Base-by-base conservation (phyloP, 2,329 filamentous ascomycete species). In the Ilyonectria robusta region DNA sequence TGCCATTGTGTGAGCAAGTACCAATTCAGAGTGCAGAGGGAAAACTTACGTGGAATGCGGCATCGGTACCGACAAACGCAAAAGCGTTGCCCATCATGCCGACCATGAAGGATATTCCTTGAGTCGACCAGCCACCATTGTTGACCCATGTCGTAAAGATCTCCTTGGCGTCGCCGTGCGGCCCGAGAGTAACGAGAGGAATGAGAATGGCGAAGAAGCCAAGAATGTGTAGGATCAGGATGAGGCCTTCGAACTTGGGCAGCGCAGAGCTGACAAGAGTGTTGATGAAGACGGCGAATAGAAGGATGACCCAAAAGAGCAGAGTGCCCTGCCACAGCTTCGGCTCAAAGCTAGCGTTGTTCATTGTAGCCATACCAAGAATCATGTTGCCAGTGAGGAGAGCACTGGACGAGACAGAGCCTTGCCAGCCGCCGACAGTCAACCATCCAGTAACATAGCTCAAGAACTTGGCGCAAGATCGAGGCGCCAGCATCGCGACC, bases 261-360 rank as follows among this genome's bases (percentile, higher is more conserved):
- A 89, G 78, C 13, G 78, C 75, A 1, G 78, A 79, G 40, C 78
- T 84, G 17, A 86, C 77, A 7, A 84, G 79, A 0, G 84, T 86
- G 73, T 88, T 88, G 79, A 88, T 80, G 33, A 86, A 74, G 13
- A 87, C 81, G 10, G 82, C 83, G 21, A 86, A 79, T 3, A 81
- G 65, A 2, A 85, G 79, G 40, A 86, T 81, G 10, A 81, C 84
- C 75, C 85, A 87, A 26, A 85, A 81, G 0, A 88, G 70, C 4
- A 88, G 75, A 0, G 85, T 86, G 6, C 82, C 84, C 44, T 87
- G 85, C 84, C 84, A 88, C 26, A 78, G 68, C 60, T 84, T 47
- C 0, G 79, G 77, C 1, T 72, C 67, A 61, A 86, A 86, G 8
- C 66, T 68, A 0, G 80, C 78, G 54, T 82, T 74, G 65, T 82